Evolutionary conservation across 2,329 filamentous ascomycete species (phyloP).

Genomic region (Triangularia verruculosa): DNA sequence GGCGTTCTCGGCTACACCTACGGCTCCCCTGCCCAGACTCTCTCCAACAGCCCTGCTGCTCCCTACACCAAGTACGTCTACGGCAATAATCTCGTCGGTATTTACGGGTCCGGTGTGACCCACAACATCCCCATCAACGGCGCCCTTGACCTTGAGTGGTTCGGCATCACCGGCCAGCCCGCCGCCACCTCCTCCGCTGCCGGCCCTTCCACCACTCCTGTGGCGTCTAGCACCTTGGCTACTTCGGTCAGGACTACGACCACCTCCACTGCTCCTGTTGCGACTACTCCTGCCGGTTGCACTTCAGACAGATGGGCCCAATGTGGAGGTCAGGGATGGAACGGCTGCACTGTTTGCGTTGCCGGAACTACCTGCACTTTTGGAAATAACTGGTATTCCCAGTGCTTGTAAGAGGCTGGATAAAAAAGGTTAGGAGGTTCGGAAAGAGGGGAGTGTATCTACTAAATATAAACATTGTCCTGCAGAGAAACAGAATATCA

Average conservation of each 20-base stretch:
- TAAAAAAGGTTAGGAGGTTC: not conserved
- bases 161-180: conserved; percentile 29
- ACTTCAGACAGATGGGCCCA: conserved; percentile 35
- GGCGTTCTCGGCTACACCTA: conserved; percentile 41
- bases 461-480: too few species aligned
- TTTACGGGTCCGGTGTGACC: conserved; percentile 35
- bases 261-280: conserved; percentile 4
- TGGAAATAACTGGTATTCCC: conserved; percentile 40
- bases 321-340: conserved; percentile 38
- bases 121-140: conserved; percentile 37
- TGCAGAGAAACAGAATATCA: too few species aligned
- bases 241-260: conserved; percentile 9
- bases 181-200: conserved; percentile 6
- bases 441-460: too few species aligned
- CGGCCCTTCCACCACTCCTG: not conserved
- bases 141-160: conserved; percentile 36
- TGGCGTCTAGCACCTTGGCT: conserved; percentile 4
- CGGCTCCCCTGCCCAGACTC: conserved; percentile 28
- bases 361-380: conserved; percentile 37
- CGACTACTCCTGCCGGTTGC: conserved; percentile 19
- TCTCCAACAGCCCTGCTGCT: conserved; percentile 34
- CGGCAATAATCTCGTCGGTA: conserved; percentile 33
- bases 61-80: conserved; percentile 40
- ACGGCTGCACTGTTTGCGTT: conserved; percentile 37
- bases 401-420: conserved; percentile 37